A percentile compares a stretch with the other conserved stretches of the same genome.
Evolutionary conservation across 2,329 filamentous ascomycete species (phyloP).

Genomic region (Diaporthe citrichinensis): DNA sequence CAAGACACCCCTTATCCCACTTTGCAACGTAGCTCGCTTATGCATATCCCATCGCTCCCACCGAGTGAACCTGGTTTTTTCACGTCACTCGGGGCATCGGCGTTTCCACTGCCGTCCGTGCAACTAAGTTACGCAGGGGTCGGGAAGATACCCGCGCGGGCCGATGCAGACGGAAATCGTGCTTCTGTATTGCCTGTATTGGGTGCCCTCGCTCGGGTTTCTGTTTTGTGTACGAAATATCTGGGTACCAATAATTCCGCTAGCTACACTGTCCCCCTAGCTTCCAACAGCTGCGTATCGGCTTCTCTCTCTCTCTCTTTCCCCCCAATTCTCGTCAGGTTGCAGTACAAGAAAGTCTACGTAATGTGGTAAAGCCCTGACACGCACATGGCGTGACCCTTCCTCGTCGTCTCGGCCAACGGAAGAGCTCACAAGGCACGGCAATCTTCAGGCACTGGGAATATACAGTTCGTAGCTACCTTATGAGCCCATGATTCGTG

Average conservation of each 20-base stretch:
- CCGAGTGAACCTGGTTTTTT: not conserved
- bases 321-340: too few species aligned
- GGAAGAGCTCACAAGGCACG: not conserved
- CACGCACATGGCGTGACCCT: not conserved
- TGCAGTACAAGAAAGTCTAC: not conserved
- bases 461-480: not conserved
- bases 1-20: not conserved
- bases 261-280: not conserved
- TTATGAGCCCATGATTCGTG: not conserved
- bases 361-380: not conserved
- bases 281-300: not conserved
- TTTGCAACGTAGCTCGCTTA: not conserved
- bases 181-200: not conserved
- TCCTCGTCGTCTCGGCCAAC: not conserved
- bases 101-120: not conserved
- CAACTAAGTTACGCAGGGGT: not conserved
- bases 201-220: not conserved
- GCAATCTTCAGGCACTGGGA: too few species aligned
- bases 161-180: not conserved
- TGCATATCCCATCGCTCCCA: not conserved
- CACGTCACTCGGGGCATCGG: not conserved
- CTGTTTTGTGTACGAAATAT: not conserved
- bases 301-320: too few species aligned
- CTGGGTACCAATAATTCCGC: not conserved
- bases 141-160: constrained; percentile 7